Conservation (phyloP, 2,329 filamentous ascomycete genomes). For the Neonectria sp. region DNA sequence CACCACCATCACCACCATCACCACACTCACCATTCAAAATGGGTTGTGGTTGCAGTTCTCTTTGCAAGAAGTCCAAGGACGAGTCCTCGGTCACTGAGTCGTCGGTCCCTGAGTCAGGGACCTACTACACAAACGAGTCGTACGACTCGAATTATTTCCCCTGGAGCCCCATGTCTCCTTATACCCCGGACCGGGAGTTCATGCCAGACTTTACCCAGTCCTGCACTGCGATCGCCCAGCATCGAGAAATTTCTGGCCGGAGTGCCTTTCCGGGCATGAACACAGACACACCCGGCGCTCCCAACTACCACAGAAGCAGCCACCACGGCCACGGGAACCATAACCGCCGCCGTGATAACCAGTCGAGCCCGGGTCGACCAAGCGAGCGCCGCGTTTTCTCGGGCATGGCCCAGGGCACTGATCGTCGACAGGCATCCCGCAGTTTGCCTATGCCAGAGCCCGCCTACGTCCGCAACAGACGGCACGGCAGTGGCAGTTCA, state of each 20-base stretch:
- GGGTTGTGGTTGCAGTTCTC: not conserved
- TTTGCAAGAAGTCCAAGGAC: not conserved
- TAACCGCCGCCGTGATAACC: not conserved
- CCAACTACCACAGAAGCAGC: not conserved
- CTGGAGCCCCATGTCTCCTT: not conserved
- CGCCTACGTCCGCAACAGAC: not conserved
- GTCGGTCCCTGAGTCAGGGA: not conserved
- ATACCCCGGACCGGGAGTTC: not conserved
- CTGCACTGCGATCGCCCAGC: not conserved
- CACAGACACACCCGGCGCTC: not conserved
- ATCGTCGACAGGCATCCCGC: not conserved
- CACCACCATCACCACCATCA: too few relatives aligned
- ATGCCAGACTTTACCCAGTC: not conserved
- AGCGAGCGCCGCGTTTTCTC: not conserved
- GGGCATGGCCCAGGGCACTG: not conserved
- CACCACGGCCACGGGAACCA: not conserved
- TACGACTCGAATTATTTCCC: not conserved
- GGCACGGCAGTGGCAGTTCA: not conserved
- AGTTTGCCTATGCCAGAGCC: not conserved
- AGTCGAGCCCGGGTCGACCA: not conserved
- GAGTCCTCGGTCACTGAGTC: not conserved
- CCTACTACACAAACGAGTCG: not conserved
- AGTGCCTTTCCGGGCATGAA: not conserved
- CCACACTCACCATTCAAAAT: not conserved
- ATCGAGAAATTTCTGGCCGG: not conserved